Conservation (phyloP, 345 rosid species). For the Bretschneidera sinensis region DNA sequence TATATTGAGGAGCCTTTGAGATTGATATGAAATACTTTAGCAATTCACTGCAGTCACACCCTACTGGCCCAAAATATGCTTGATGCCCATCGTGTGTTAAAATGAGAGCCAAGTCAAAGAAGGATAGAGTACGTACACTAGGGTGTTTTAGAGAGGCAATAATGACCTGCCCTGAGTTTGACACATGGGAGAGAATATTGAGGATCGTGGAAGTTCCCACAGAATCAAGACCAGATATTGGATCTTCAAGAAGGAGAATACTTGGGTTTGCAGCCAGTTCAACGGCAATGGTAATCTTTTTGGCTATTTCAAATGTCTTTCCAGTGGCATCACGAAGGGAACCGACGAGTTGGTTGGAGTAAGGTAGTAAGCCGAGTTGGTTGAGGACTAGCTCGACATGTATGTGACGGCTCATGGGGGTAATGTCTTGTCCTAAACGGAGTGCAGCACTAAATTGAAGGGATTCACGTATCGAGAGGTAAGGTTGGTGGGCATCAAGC, state of each 20-base stretch:
- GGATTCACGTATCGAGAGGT: slow-evolving; percentile 32
- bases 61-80: no score
- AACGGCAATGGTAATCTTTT: slow-evolving; percentile 29
- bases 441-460: slow-evolving; percentile 35
- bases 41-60: no score
- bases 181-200: slow-evolving; percentile 20
- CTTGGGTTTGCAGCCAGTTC: slow-evolving; percentile 35
- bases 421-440: slow-evolving; percentile 20
- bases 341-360: slow-evolving; percentile 27
- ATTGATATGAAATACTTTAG: no score
- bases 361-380: slow-evolving; percentile 30
- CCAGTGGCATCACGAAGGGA: slow-evolving; percentile 27
- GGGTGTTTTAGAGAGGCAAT: no score
- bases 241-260: slow-evolving; percentile 34
- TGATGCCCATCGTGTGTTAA: no score
- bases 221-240: slow-evolving; percentile 21
- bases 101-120: no score
- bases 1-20: no score
- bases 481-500: slow-evolving; percentile 32
- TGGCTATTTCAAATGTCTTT: slow-evolving; percentile 31
- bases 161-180: slow-evolving; percentile 22
- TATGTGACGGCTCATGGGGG: slow-evolving; percentile 6
- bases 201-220: slow-evolving; percentile 20
- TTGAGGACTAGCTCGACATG: slow-evolving; percentile 30
- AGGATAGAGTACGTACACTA: no score